These are phyloP conservation scores for Peronosclerospora sorghi DNA, from an alignment of 352 stramenopile genomes.

Conservation along the genomic window DNA sequence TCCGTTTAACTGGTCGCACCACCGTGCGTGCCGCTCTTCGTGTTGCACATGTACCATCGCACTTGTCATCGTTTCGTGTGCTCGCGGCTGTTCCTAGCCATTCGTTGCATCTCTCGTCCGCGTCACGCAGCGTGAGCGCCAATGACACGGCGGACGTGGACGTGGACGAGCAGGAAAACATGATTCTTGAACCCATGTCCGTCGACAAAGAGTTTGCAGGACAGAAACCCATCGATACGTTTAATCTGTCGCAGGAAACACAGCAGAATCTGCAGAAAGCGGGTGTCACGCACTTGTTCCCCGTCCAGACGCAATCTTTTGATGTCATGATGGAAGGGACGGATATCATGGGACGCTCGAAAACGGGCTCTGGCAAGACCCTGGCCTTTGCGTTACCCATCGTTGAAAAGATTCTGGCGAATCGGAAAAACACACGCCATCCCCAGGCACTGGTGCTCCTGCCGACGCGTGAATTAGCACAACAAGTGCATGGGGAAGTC, in stretches of 20 bases:
- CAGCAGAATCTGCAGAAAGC: slow-evolving; percentile 42
- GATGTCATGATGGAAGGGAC: slow-evolving; percentile 64
- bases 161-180: slow-evolving; percentile 26
- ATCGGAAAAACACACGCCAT: slow-evolving; percentile 25
- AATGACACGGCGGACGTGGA: slow-evolving; percentile 7
- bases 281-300: slow-evolving; percentile 77
- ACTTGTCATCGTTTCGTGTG: slow-evolving; percentile 7
- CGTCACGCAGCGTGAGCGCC: slow-evolving; percentile 7
- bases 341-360: slow-evolving; percentile 78
- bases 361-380: slow-evolving; percentile 77
- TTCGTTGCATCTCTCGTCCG: slow-evolving; percentile 4
- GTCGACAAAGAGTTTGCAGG: slow-evolving; percentile 43
- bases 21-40: slow-evolving; percentile 8
- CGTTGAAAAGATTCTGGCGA: slow-evolving; percentile 54
- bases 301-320: slow-evolving; percentile 77
- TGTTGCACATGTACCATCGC: slow-evolving; percentile 3
- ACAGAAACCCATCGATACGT: slow-evolving; percentile 63
- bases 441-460: slow-evolving; percentile 92
- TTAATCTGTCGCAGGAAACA: slow-evolving; percentile 45
- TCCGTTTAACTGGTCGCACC: slow-evolving; percentile 21
- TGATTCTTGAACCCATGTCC: slow-evolving; percentile 34
- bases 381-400: slow-evolving; percentile 69
- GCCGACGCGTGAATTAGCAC: slow-evolving; percentile 94
- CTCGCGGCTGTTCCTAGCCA: slow-evolving; percentile 5
- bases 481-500: slow-evolving; percentile 92